Evolutionary conservation across 768 basidiomycete genomes (phyloP), one percentile per base, ranked within the genome.

Genomic region (Suillus placidus): DNA sequence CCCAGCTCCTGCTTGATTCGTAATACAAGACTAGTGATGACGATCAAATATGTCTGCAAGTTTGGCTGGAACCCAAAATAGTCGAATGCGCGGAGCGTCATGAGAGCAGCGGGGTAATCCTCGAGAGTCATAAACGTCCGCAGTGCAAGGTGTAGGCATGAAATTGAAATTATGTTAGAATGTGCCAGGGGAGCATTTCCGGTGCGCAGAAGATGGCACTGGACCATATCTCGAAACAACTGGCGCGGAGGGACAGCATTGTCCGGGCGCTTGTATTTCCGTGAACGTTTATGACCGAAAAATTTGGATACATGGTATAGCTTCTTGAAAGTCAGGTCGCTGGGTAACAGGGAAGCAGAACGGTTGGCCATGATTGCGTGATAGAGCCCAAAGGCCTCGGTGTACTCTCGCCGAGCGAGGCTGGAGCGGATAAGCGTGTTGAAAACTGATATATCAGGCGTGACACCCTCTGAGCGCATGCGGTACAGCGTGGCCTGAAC

Each of bases 61-160:
- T 77, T 79, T 14, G 80, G 70, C 1, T 69, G 68, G 14, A 82
- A 70, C 2, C 72, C 71, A 40, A 79, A 72, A 0, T 65, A 58
- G 18, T 56, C 45, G 63, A 81, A 76, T 10, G 78, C 67, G 30
- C 72, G 74, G 10, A 87, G 64, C 20, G 74, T 74, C 55, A 83
- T 70, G 66, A 79, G 79, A 1, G 83, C 85, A 1, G 78, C 86
- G 13, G 82, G 72, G 64, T 84, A 87, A 72, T 87, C 87, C 3
- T 75, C 73, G 12, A 73, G 69, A 0, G 71, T 71, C 62, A 87
- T 71, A 67, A 85, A 84, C 0, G 80, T 74, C n/a, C 80, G 79
- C 6, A 88, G 74, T 1, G 80, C 79, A 34, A 78, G 69, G 67
- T 81, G 81, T 43, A 87, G 70, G 1, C 83, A 72, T 38, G 73